Percentiles rank a stretch among this genome's conserved stretches.
Evolutionary conservation across 106 monocot genomes (phyloP).

Genomic region (Dendrobium officinale): DNA sequence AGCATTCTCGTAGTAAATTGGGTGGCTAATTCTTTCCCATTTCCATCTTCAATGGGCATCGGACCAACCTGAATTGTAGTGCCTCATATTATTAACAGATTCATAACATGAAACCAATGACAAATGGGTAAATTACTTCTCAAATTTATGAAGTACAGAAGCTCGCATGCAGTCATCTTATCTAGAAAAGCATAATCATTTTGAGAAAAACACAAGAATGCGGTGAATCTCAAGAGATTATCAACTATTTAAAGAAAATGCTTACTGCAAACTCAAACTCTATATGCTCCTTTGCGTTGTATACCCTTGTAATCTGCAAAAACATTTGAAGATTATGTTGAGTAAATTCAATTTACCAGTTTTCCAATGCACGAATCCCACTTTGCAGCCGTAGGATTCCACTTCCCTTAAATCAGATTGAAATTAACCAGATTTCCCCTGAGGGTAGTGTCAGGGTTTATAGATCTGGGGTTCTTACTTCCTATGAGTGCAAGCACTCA

Average conservation of each 20-base stretch:
- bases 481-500: no score
- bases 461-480: no score
- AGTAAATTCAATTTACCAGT: no score
- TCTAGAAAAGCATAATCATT: no score
- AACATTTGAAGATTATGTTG: no score
- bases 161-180: no score
- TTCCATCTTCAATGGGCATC: slow-evolving; percentile 68
- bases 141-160: no score
- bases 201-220: neutral
- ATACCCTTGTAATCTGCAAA: slow-evolving; percentile 75
- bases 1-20: slow-evolving; percentile 58
- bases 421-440: no score
- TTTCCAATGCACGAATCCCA: no score
- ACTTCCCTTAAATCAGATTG: no score
- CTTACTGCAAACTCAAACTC: slow-evolving; percentile 91
- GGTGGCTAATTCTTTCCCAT: slow-evolving; percentile 76
- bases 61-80: slow-evolving; percentile 61
- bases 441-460: no score
- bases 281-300: slow-evolving; percentile 75
- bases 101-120: neutral
- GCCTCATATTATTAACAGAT: neutral
- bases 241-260: neutral
- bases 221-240: neutral
- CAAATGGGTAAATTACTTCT: neutral
- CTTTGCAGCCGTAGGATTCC: no score